A percentile compares a stretch with the other conserved stretches of the same genome.
Evolutionary conservation across 148 eudicot genomes (phyloP).

Genomic region (Talinum fruticosum): DNA sequence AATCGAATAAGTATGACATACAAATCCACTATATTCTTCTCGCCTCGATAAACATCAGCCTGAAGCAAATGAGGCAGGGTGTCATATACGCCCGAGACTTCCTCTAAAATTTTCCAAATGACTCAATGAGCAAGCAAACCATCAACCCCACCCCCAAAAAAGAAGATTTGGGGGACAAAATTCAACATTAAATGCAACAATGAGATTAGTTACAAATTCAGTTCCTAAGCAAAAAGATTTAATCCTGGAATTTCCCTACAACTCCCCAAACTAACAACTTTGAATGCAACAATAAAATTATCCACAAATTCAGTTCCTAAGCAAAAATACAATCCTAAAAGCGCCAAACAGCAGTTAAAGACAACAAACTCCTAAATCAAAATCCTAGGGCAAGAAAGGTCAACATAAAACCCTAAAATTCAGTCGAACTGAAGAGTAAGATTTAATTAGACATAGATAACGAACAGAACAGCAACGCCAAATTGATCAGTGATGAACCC

Average conservation of each 20-base stretch:
- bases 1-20: conserved; percentile 78
- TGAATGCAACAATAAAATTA: background rate
- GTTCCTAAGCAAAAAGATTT: background rate
- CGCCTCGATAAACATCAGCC: conserved; percentile 66
- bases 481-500: conserved; percentile 2
- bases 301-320: background rate
- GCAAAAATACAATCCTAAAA: background rate
- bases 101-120: no score
- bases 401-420: background rate
- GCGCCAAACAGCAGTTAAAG: background rate
- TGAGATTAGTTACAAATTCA: background rate
- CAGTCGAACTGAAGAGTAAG: background rate
- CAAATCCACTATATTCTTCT: conserved; percentile 64
- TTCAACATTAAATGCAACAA: background rate
- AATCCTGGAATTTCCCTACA: no score
- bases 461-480: background rate
- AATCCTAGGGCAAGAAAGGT: background rate
- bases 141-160: no score
- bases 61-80: conserved; percentile 29
- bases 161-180: no score
- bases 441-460: background rate
- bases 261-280: no score
- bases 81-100: background rate
- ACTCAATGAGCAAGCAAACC: no score
- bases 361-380: background rate